A percentile compares a stretch with the other conserved stretches of the same genome.
phyloP scores from a whole-genome alignment of 2,329 filamentous ascomycete species.

The Zelopaecilomyces penicillatus region DNA sequence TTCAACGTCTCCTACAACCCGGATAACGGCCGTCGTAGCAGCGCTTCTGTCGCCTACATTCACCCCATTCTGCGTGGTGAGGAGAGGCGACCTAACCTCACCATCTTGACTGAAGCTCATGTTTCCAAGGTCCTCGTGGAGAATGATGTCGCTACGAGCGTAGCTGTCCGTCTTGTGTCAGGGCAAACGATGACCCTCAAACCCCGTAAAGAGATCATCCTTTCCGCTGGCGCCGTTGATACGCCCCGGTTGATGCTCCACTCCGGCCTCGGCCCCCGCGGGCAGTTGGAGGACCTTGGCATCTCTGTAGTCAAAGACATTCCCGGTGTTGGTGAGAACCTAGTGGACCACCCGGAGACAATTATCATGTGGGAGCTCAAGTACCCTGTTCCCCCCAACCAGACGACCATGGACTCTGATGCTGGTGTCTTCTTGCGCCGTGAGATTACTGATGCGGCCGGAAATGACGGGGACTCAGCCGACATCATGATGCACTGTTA shows the following conservation, averaged over 20 bases:
- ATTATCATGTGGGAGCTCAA: conserved; percentile 70
- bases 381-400: conserved; percentile 63
- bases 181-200: conserved; percentile 47
- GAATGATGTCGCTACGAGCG: conserved; percentile 61
- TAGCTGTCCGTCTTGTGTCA: conserved; percentile 55
- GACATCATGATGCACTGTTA: conserved; percentile 98
- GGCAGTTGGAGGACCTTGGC: conserved; percentile 43
- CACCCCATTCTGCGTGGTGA: conserved; percentile 81
- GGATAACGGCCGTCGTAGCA: conserved; percentile 74
- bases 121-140: conserved; percentile 72
- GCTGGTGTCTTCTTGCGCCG: conserved; percentile 82
- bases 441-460: conserved; percentile 57
- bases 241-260: conserved; percentile 60
- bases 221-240: conserved; percentile 73
- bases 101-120: conserved; percentile 79
- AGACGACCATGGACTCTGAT: conserved; percentile 88
- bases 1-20: conserved; percentile 90
- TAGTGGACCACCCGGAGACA: conserved; percentile 52
- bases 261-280: conserved; percentile 47
- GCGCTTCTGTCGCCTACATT: conserved; percentile 84
- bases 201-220: conserved; percentile 67
- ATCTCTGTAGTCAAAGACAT: conserved; percentile 50
- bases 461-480: conserved; percentile 64
- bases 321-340: conserved; percentile 52
- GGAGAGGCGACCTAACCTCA: conserved; percentile 76